A percentile compares a stretch with the other conserved stretches of the same genome.
phyloP scores from a whole-genome alignment of 768 basidiomycete species.

The Podaxis mareebaensis region DNA sequence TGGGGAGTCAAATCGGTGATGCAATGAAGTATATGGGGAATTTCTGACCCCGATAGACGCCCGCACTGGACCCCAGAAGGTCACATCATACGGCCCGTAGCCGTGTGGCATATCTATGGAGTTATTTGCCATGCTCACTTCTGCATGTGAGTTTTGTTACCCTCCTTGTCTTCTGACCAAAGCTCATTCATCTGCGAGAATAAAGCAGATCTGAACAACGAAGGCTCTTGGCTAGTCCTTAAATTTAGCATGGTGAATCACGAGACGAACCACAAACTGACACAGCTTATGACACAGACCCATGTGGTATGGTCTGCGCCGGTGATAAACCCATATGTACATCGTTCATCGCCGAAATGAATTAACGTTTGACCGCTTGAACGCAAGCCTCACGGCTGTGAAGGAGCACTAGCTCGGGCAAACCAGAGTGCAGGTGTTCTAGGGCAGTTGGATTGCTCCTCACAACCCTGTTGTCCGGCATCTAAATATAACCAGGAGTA shows the following conservation, averaged over 20 bases:
- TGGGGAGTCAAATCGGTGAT: constrained; percentile 1
- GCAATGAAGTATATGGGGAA: background rate
- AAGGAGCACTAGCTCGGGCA: background rate
- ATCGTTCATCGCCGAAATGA: background rate
- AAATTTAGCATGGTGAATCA: background rate
- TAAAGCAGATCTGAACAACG: background rate
- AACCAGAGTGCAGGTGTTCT: background rate
- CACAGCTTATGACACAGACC: too few species aligned
- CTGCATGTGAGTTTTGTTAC: constrained; percentile 8
- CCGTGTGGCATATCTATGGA: background rate
- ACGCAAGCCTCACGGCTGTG: background rate
- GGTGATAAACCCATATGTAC: background rate
- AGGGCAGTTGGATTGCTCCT: background rate
- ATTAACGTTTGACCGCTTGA: background rate
- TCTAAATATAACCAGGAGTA: background rate
- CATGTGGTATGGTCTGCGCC: background rate
- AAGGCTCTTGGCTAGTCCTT: background rate
- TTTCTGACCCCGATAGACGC: constrained; percentile 7
- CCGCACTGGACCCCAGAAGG: constrained; percentile 2
- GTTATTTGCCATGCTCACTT: background rate
- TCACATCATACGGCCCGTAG: constrained; percentile 3
- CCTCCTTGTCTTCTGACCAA: background rate
- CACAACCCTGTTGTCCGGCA: background rate
- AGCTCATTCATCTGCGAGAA: background rate
- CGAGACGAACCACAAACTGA: too few species aligned